Evolutionary conservation across 2,329 filamentous ascomycete species (phyloP).

Genomic region (Beauveria australis): DNA sequence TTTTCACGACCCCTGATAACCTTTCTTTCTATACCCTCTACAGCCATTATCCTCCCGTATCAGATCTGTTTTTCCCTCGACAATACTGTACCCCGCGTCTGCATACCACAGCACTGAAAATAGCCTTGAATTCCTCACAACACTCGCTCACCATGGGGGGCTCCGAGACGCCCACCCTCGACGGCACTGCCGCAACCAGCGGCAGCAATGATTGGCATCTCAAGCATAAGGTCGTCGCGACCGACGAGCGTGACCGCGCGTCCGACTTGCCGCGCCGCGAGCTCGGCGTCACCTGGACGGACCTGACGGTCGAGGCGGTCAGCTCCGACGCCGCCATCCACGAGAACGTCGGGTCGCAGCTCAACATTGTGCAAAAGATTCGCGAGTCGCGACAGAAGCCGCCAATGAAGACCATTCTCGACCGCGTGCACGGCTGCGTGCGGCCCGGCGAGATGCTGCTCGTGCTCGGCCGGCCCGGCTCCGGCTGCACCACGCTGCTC

Average conservation of each 20-base stretch:
- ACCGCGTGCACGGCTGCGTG: slow-evolving; percentile 59
- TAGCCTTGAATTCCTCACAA: no score
- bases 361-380: slow-evolving; percentile 45
- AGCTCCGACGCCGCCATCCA: slow-evolving; percentile 55
- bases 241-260: slow-evolving; percentile 33
- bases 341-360: slow-evolving; percentile 54
- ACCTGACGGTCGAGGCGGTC: slow-evolving; percentile 54
- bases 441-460: slow-evolving; percentile 66
- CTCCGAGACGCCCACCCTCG: slow-evolving; percentile 5
- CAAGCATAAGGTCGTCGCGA: slow-evolving; percentile 38
- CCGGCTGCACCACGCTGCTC: slow-evolving; percentile 63
- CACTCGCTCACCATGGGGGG: slow-evolving; percentile 1
- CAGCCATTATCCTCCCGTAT: no score
- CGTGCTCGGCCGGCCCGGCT: slow-evolving; percentile 59
- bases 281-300: slow-evolving; percentile 57
- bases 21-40: no score
- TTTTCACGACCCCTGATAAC: no score
- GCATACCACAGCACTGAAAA: no score
- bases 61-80: no score
- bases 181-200: not conserved
- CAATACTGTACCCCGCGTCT: not conserved
- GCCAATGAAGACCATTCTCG: slow-evolving; percentile 55
- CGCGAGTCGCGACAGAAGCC: slow-evolving; percentile 46
- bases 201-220: slow-evolving; percentile 33
- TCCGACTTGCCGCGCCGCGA: slow-evolving; percentile 39